Evolutionary conservation across 805 yeast species (phyloP), one percentile per base, ranked within the genome.

Genomic region (Wickerhamiella occidentalis): DNA sequence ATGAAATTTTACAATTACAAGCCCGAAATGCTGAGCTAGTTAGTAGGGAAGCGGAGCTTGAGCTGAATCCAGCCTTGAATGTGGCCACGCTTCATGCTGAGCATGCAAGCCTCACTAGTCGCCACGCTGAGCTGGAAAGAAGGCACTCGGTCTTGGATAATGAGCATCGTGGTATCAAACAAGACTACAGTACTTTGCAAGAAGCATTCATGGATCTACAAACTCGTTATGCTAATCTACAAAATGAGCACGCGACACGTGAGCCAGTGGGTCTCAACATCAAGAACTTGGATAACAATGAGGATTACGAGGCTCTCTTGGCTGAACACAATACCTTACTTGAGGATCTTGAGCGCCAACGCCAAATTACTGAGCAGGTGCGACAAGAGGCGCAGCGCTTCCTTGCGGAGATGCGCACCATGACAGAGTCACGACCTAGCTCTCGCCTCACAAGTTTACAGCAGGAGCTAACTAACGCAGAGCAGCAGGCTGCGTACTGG

Each of bases 401-500:
- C 43, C 53, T 68, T 17, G 55, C 51, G 6, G 71, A 69, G 43
- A 65, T 68, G 71, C 59, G 67, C n/a, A 52, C 57, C 1, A 59
- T 68, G 29, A 61, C 70, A 6, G 57, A 58, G 40, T 21, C 46
- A 11, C 23, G 47, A 30, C 43, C 45, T 17, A 48, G 53, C 45
- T 54, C 57, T 38, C 52, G 57, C 21, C 4, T 49, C 18, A 19
- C 19, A 6, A 38, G 38, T 15, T 36, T 49, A 8, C 40, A 44
- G 25, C 26, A 22, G 6, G 56, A 63, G 22, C 53, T 64, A 3
- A 61, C 61, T 30, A 45, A 46, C 8, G 55, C 65, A 18, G 58
- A 66, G 50, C 50, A 57, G 2, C 71, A 69, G 45, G 57, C 63
- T 13, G 55, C 57, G 35, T 61, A 61, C 45, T 68, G 71, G 70